phyloP scores from a whole-genome alignment of 176 grass and related monocot genomes.

The Oryza nivara region DNA sequence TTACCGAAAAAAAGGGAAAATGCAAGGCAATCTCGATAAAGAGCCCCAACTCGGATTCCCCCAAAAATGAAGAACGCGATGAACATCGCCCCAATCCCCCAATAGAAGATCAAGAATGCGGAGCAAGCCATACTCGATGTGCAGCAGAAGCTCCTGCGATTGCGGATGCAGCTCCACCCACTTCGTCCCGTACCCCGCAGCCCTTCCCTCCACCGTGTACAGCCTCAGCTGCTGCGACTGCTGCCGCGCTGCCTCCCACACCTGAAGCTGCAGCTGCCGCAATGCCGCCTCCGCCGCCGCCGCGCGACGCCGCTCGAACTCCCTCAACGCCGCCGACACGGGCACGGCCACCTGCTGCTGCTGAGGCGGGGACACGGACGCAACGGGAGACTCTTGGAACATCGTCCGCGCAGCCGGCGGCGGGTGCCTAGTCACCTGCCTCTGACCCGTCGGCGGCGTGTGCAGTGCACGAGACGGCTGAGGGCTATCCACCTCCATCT shows the following conservation, averaged over 20 bases:
- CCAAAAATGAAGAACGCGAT: conserved; percentile 36
- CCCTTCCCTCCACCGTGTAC: conserved; percentile 47
- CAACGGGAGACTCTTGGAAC: neutral
- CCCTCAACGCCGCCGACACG: conserved; percentile 13
- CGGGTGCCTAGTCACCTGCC: neutral
- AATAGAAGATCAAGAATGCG: conserved; percentile 25
- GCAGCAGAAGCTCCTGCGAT: conserved; percentile 65
- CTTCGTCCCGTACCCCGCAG: conserved; percentile 59
- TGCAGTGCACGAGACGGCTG: too few relatives aligned
- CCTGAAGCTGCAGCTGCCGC: conserved; percentile 31
- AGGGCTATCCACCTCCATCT: too few relatives aligned
- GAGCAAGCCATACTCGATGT: conserved; percentile 64
- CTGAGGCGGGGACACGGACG: conserved; percentile 7
- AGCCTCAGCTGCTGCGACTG: conserved; percentile 41
- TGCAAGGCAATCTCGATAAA: neutral
- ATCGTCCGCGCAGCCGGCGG: neutral
- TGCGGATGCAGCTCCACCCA: conserved; percentile 64
- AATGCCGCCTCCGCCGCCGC: neutral
- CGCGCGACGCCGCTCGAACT: neutral
- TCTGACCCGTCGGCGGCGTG: too few relatives aligned
- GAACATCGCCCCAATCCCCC: neutral
- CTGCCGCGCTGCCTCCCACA: neutral
- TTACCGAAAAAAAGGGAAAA: neutral
- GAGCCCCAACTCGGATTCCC: conserved; percentile 11
- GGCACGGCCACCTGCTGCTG: conserved; percentile 25